phyloP scores from a whole-genome alignment of 2,329 filamentous ascomycete species.

The Botrytis galanthina region DNA sequence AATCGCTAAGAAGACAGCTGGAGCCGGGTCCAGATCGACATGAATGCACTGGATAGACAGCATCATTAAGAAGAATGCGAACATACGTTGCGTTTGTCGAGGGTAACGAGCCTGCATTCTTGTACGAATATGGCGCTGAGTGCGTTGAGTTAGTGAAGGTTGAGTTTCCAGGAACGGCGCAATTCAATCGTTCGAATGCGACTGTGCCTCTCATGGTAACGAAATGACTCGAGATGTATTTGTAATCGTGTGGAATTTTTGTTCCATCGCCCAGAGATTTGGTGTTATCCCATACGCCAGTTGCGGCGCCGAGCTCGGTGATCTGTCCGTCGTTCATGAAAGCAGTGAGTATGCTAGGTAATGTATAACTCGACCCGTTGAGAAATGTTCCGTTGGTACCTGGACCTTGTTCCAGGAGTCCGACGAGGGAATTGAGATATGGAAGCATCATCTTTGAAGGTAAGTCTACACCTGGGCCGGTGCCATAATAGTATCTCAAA shows the following conservation, averaged over 20 bases:
- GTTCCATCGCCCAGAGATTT: slow-evolving; percentile 38
- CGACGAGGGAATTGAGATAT: slow-evolving; percentile 53
- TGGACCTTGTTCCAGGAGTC: slow-evolving; percentile 53
- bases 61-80: slow-evolving; percentile 11
- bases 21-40: neutral
- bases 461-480: slow-evolving; percentile 55
- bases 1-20: slow-evolving; percentile 10
- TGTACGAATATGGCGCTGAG: neutral
- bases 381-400: slow-evolving; percentile 47
- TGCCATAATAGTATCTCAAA: slow-evolving; percentile 65
- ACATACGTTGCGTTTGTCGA: neutral
- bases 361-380: slow-evolving; percentile 47
- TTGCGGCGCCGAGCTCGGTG: slow-evolving; percentile 56
- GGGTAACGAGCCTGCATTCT: neutral
- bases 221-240: slow-evolving; percentile 56
- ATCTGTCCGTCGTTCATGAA: slow-evolving; percentile 68
- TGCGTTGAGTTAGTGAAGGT: neutral
- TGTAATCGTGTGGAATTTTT: slow-evolving; percentile 46
- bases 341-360: slow-evolving; percentile 57
- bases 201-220: slow-evolving; percentile 65
- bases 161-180: neutral
- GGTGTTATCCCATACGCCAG: slow-evolving; percentile 56
- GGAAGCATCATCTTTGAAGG: slow-evolving; percentile 60
- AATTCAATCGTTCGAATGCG: slow-evolving; percentile 47
- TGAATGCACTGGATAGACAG: neutral